These are phyloP conservation scores for Botrytis squamosa DNA, from an alignment of 2,329 filamentous ascomycete genomes.

Conservation along the genomic window DNA sequence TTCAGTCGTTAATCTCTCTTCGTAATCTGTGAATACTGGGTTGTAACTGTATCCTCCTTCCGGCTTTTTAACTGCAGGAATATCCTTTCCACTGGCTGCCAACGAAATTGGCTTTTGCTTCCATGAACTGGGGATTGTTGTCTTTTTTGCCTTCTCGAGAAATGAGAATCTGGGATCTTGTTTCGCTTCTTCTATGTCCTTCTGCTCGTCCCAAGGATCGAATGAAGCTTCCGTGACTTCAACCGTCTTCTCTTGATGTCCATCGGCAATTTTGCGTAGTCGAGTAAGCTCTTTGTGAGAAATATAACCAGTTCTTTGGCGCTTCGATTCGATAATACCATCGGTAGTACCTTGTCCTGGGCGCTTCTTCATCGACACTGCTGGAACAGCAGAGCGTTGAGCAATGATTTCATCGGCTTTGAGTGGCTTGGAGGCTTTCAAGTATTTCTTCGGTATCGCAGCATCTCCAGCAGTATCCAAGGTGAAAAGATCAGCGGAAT, in stretches of 20 bases:
- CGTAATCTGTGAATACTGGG: constrained; percentile 82
- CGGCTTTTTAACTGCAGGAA: constrained; percentile 77
- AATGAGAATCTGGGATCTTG: constrained; percentile 61
- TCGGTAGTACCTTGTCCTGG: constrained; percentile 67
- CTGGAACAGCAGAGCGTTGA: constrained; percentile 76
- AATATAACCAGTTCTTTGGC: constrained; percentile 74
- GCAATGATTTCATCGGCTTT: constrained; percentile 92
- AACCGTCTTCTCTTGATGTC: constrained; percentile 48
- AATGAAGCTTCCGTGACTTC: constrained; percentile 63
- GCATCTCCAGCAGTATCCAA: constrained; percentile 74
- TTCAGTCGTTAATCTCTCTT: constrained; percentile 69
- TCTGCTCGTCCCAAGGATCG: constrained; percentile 73
- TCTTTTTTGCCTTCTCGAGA: constrained; percentile 62
- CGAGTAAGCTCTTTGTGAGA: constrained; percentile 80
- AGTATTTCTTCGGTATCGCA: constrained; percentile 62
- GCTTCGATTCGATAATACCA: constrained; percentile 71
- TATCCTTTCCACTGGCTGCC: constrained; percentile 73
- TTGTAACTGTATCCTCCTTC: constrained; percentile 89
- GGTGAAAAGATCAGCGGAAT: constrained; percentile 79
- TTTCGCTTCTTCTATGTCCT: constrained; percentile 44
- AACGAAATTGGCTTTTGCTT: constrained; percentile 77
- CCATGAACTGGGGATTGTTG: constrained; percentile 72
- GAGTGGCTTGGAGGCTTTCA: constrained; percentile 72
- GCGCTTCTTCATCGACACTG: constrained; percentile 77
- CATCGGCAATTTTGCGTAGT: constrained; percentile 76